These are phyloP conservation scores for Mycena polygramma DNA, from an alignment of 768 basidiomycete genomes.

Conservation along the genomic window DNA sequence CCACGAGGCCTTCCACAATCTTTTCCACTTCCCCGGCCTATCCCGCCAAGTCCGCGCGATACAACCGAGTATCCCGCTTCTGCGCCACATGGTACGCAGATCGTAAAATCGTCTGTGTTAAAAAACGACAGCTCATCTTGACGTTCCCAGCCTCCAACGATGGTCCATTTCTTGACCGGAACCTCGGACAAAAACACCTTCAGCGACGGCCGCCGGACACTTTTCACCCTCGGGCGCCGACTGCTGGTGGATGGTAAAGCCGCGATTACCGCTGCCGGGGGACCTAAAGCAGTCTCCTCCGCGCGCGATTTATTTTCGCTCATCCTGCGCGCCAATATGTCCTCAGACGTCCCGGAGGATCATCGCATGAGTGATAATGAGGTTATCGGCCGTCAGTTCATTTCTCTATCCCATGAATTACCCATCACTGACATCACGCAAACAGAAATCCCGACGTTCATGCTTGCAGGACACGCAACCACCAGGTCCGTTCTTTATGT, in stretches of 20 bases:
- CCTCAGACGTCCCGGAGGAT: conserved; percentile 56
- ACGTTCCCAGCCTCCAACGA: too few species aligned
- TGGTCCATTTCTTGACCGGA: not conserved
- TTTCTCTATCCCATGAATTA: conserved; percentile 36
- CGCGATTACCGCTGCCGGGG: not conserved
- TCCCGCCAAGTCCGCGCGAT: not conserved
- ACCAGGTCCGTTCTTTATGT: conserved; percentile 2
- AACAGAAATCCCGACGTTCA: conserved; percentile 30
- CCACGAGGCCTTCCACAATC: not conserved
- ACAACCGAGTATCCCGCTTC: not conserved
- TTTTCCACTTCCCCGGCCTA: conserved; percentile 3
- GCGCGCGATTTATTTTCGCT: conserved; percentile 62
- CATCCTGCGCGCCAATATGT: conserved; percentile 64
- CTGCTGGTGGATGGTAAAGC: conserved; percentile 15
- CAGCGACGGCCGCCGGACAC: not conserved
- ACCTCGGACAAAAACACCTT: not conserved
- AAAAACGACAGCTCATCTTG: not conserved
- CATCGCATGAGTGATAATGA: conserved; percentile 61
- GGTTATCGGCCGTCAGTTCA: conserved; percentile 56
- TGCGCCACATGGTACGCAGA: conserved; percentile 6
- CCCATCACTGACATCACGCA: not conserved
- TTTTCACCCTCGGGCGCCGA: not conserved
- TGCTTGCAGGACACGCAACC: conserved; percentile 29
- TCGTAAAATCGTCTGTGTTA: too few species aligned
- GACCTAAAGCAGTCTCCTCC: conserved; percentile 41